Percentiles rank a stretch among this genome's conserved stretches.
Evolutionary conservation across 2,329 filamentous ascomycete species (phyloP).

Genomic region (Diaporthe capsici): DNA sequence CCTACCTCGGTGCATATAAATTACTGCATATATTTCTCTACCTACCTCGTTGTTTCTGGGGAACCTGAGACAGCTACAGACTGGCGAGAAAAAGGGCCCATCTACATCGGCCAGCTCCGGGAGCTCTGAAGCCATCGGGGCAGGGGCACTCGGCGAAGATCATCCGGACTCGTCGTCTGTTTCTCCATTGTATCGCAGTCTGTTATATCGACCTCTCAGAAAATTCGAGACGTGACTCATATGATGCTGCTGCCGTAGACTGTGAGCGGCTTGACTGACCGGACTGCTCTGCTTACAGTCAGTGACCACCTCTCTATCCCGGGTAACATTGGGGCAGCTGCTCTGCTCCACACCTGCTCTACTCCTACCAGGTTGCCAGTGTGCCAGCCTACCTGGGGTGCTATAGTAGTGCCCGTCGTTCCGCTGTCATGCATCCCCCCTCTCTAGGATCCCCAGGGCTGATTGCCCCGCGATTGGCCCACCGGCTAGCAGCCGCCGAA

Average conservation of each 20-base stretch:
- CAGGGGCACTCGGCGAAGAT: neutral
- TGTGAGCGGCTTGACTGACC: neutral
- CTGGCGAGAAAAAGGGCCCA: neutral
- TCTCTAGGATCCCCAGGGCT: conserved; percentile 25
- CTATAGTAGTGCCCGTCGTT: conserved; percentile 26
- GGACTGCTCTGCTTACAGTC: too few species aligned
- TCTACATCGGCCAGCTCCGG: neutral
- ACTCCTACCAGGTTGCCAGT: neutral
- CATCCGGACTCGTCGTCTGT: neutral
- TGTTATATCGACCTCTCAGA: neutral
- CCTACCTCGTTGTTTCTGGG: neutral
- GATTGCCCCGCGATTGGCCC: conserved; percentile 21
- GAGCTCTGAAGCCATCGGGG: neutral
- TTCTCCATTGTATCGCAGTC: neutral
- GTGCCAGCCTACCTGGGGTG: neutral
- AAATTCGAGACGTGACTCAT: neutral
- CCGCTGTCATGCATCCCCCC: conserved; percentile 16
- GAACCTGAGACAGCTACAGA: neutral
- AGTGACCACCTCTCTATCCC: neutral
- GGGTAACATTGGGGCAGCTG: conserved; percentile 20
- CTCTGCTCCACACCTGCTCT: neutral
- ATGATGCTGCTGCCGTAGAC: neutral
- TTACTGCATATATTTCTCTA: neutral
- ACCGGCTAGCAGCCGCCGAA: conserved; percentile 18
- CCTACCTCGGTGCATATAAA: neutral